A percentile compares a stretch with the other conserved stretches of the same genome.
These are phyloP conservation scores for Excoecaria cochinchinensis DNA, from an alignment of 345 rosid species.

Conservation along the genomic window DNA sequence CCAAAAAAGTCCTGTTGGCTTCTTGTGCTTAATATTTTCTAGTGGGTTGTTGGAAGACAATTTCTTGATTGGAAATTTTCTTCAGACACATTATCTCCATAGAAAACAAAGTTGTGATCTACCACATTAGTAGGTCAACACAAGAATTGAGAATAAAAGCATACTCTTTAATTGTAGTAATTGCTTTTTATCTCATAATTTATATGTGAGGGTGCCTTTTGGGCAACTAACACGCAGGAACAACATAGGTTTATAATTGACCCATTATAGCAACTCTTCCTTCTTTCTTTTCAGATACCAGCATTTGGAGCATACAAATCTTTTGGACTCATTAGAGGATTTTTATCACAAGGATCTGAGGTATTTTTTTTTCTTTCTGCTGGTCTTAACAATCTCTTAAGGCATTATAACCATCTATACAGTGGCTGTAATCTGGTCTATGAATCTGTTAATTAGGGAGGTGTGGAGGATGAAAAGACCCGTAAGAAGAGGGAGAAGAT, in stretches of 20 bases:
- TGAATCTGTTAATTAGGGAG: constrained; percentile 47
- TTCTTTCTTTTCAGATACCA: constrained; percentile 52
- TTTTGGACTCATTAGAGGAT: constrained; percentile 56
- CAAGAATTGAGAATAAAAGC: too few relatives aligned
- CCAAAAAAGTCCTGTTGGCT: not conserved
- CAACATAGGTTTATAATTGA: not conserved
- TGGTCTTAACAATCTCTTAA: not conserved
- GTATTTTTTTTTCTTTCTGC: constrained; percentile 31
- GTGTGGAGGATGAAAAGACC: constrained; percentile 70
- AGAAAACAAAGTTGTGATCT: too few relatives aligned
- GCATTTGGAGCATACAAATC: constrained; percentile 73
- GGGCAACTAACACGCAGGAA: not conserved
- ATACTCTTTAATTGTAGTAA: too few relatives aligned
- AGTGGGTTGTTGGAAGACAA: not conserved
- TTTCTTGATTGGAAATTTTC: too few relatives aligned
- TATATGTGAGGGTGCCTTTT: not conserved
- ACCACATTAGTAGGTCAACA: too few relatives aligned
- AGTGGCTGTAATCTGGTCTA: not conserved
- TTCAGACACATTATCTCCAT: too few relatives aligned
- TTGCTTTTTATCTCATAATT: too few relatives aligned
- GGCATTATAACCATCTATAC: not conserved
- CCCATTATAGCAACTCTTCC: not conserved
- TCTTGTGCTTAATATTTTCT: not conserved
- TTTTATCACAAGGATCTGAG: constrained; percentile 66
- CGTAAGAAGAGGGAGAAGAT: constrained; percentile 88